Evolutionary conservation across 1,139 yeast genomes (phyloP), one percentile per base, ranked within the genome.

Genomic region (Taphrina sp.): DNA sequence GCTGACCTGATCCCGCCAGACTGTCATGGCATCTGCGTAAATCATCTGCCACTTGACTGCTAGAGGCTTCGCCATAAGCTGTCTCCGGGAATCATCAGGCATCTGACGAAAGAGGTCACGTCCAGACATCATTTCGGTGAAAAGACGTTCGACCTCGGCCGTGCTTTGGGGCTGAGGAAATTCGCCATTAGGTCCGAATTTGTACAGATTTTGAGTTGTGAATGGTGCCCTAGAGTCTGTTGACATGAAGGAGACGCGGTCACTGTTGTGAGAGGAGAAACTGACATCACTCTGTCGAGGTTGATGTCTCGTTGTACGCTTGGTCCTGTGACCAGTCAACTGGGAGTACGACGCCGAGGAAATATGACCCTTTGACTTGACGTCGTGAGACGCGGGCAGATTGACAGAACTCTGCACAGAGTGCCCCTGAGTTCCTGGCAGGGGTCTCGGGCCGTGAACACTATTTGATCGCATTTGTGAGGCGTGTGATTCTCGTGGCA

Each of bases 31-130:
- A 68, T 89, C 96, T 67, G 92, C 97, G 64, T 85, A 82, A 42
- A 92, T 85, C 63, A 92, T 76, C 82, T 86, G 81, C 95, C 96
- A 88, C 70, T 92, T 92, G 64, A 89, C 87, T 55, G 84, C 86
- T 0, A 80, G 74, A 41, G 85, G 79, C 65, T 85, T 89, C 62
- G 78, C 80, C 65, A 81, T 74, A 85, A 92, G 82, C 67, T 87
- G 95, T 60, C 76, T 79, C 62, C 83, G 83, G 7, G 95, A 95
- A 58, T 79, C 80, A 24, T 80, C 79, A 0, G 96, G 95, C 49
- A 89, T 74, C 19, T 49, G 54, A 24, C 54, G 45, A 31, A 49
- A 49, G 5, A 49, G 33, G 56, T 85, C 80, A 63, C 83, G 81
- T 68, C 87, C 85, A 67, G 89, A 95, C 85, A 76, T 58, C 80